Base-by-base conservation (phyloP, 2,329 filamentous ascomycete species). In the Pseudogymnoascus sp. region DNA sequence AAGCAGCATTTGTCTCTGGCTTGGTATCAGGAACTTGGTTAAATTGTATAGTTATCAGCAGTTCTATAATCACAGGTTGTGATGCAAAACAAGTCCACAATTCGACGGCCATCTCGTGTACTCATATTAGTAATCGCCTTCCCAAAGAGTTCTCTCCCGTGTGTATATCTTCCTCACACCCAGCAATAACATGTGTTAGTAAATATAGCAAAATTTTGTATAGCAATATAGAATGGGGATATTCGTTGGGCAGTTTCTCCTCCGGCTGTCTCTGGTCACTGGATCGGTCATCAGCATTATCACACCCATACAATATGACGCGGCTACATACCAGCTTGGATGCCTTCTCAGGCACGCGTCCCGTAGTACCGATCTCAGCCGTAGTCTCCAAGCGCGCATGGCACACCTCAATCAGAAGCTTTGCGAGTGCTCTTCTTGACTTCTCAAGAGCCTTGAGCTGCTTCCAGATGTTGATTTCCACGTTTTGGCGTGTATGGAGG, bases 381-480 rank as follows among this genome's bases (percentile, higher is more conserved):
- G 39, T 61, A 6, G 25, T 41, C 36, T 61, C 60, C 7, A 61
- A 19, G 36, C 60, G 34, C 36, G 8, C 36, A 31, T 31, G 7
- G 25, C 23, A 61, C 14, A 43, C 60, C 39, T 61, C 60, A 19
- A 39, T 13, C 39, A 61, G n/a, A 41, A 43, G 34, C 5, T 41
- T 41, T 4, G 60, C 60, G 21, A 61, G 60, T 39, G 60, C 60
- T 25, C 1, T 43, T 43, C 60, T 37, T 31, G 39, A 39, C 39
- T 25, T 43, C 60, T 61, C 60, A 11, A 61, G 7, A 16, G 21
- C 39, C 28, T 43, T 37, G 36, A 61, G 36, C 19, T 39, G 39
- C 36, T 61, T 61, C 60, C 60, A 61, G 11, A 61, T 61, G n/a
- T 39, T 36, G n/a, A 61, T 39, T 61, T 61, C 60, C 28, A 8